These are phyloP conservation scores for Rutidosis leptorrhynchoides DNA, from an alignment of 129 eudicot genomes.

Conservation along the genomic window DNA sequence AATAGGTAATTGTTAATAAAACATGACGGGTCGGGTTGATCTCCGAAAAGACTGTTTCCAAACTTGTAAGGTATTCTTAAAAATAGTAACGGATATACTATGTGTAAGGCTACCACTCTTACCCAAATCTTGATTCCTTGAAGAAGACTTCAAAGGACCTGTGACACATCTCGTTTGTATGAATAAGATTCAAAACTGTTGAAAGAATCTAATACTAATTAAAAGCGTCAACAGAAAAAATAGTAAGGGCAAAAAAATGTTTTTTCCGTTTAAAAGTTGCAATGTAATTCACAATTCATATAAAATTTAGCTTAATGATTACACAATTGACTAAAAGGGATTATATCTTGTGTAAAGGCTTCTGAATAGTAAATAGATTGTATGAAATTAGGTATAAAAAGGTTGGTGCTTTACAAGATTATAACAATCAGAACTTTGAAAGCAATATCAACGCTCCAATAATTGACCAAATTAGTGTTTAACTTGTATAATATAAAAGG, in stretches of 20 bases:
- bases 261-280: too few species aligned
- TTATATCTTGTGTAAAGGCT: neutral
- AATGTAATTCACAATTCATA: neutral
- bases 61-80: neutral
- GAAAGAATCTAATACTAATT: neutral
- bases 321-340: neutral
- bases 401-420: neutral
- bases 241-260: too few species aligned
- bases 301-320: neutral
- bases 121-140: conserved; percentile 45
- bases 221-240: neutral
- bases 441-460: neutral
- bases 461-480: neutral
- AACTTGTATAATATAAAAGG: neutral
- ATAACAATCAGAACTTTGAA: neutral
- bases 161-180: conserved; percentile 10
- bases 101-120: conserved; percentile 39
- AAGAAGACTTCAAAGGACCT: conserved; percentile 41
- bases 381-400: neutral
- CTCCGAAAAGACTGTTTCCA: neutral
- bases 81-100: conserved; percentile 27
- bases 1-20: too few species aligned
- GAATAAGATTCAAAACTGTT: conserved; percentile 1
- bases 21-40: neutral
- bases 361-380: neutral